These are phyloP conservation scores for Coccomyxa sp. DNA, from an alignment of 139 green algal species.

Conservation along the genomic window DNA sequence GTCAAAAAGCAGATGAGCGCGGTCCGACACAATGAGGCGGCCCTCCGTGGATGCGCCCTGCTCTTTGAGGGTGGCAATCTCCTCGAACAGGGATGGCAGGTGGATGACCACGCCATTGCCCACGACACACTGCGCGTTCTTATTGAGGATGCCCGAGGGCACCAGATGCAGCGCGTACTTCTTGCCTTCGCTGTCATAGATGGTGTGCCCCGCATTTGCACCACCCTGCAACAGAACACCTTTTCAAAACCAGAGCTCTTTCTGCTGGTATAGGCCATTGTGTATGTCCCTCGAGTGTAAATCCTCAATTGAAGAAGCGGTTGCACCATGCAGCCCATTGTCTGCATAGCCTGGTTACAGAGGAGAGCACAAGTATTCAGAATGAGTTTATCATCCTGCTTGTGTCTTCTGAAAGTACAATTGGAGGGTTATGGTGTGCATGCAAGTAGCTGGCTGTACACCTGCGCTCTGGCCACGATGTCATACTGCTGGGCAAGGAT, in stretches of 20 bases:
- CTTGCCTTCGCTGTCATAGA: slow-evolving; percentile 93
- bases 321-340: no score
- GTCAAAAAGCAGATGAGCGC: slow-evolving; percentile 98
- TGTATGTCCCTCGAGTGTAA: no score
- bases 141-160: slow-evolving; percentile 94
- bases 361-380: no score
- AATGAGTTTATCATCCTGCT: not conserved
- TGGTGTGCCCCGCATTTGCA: slow-evolving; percentile 98
- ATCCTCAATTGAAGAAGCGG: no score
- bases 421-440: not conserved
- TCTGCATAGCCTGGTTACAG: no score
- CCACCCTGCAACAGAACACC: slow-evolving; percentile 67
- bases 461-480: slow-evolving; percentile 91
- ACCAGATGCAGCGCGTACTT: slow-evolving; percentile 98
- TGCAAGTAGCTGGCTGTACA: slow-evolving; percentile 21
- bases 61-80: slow-evolving; percentile 71
- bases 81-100: slow-evolving; percentile 89
- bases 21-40: slow-evolving; percentile 73
- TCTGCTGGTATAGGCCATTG: no score
- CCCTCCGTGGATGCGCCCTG: slow-evolving; percentile 42
- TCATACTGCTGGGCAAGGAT: slow-evolving; percentile 96
- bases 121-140: slow-evolving; percentile 84
- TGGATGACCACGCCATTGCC: slow-evolving; percentile 98
- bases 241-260: no score
- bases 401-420: not conserved